phyloP scores from a whole-genome alignment of 2,329 filamentous ascomycete species.

The Chaetoscypha palmicola region DNA sequence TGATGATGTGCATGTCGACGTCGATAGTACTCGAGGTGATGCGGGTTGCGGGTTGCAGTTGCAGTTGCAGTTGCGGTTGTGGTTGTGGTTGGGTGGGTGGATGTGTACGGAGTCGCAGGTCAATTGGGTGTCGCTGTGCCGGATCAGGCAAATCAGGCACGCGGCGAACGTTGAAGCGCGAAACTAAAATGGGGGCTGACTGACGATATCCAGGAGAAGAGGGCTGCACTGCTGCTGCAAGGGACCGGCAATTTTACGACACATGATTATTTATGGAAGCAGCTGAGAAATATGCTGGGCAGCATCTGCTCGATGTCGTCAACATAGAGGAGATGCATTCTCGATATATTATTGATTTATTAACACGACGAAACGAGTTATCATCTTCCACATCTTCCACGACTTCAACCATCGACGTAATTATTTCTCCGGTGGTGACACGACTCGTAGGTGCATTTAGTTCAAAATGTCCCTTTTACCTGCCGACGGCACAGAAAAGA shows the following conservation, averaged over 20 bases:
- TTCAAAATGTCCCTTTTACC: no score
- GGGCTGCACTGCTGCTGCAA: no score
- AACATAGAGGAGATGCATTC: not conserved
- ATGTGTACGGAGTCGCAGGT: no score
- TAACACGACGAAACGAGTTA: not conserved
- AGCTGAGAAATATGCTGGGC: not conserved
- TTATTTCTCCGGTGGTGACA: not conserved
- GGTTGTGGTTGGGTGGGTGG: no score
- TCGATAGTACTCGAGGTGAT: not conserved
- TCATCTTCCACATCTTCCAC: not conserved
- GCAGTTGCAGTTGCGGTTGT: no score
- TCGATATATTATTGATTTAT: not conserved
- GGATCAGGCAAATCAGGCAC: no score
- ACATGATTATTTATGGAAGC: no score
- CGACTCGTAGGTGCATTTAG: no score
- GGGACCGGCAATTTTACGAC: not conserved
- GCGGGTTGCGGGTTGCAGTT: no score
- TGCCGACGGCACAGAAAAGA: no score
- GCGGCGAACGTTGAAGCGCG: not conserved
- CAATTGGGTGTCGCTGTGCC: no score
- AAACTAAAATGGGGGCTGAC: constrained; percentile 1
- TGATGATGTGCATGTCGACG: not conserved
- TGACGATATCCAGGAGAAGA: not conserved
- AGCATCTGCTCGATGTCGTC: not conserved
- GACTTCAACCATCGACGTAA: not conserved